phyloP scores from a whole-genome alignment of 2,329 filamentous ascomycete genomes.

The Penicillium sp. region DNA sequence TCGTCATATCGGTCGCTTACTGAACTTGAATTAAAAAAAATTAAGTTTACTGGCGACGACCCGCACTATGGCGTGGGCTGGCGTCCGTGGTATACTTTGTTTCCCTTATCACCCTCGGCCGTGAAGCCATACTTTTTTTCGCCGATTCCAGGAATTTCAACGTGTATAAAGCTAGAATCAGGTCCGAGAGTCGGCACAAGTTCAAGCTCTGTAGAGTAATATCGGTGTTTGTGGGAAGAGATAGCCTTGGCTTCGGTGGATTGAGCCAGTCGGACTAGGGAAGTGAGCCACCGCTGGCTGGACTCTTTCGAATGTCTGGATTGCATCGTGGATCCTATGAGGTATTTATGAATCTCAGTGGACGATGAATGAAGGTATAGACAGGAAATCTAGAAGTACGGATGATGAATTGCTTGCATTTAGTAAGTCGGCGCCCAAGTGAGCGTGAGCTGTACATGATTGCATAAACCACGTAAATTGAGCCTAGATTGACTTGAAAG shows the following conservation, averaged over 20 bases:
- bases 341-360: neutral
- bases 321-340: neutral
- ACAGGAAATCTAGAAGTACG: neutral
- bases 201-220: too few relatives aligned
- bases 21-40: neutral
- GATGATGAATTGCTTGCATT: neutral
- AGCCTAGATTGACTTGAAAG: neutral
- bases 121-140: neutral
- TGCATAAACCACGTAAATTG: neutral
- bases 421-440: neutral
- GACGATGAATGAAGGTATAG: neutral
- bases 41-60: slow-evolving; percentile 1
- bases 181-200: neutral
- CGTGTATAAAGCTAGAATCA: neutral
- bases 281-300: neutral
- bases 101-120: neutral
- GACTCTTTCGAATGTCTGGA: neutral
- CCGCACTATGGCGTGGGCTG: neutral
- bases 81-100: neutral
- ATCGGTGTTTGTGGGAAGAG: neutral
- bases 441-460: neutral
- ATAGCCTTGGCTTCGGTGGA: neutral
- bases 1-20: neutral
- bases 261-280: neutral
- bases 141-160: neutral